Evolutionary conservation across 495 filamentous ascomycete genomes (phyloP).

Genomic region (Glonium stellatum): DNA sequence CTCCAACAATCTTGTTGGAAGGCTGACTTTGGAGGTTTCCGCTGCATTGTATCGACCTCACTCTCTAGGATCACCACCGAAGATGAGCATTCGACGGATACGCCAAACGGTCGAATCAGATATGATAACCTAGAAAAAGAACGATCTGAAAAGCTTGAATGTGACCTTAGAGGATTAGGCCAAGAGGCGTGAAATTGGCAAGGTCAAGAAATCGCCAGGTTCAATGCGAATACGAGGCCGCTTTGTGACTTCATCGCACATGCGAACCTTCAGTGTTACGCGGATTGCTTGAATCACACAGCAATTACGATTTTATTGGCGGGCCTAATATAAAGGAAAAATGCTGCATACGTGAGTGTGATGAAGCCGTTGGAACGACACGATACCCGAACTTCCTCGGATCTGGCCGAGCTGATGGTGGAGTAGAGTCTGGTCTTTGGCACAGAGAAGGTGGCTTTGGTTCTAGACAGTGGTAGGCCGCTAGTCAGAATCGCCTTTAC

Average conservation of each 20-base stretch:
- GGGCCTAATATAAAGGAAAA: background rate
- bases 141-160: no score
- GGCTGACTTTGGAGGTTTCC: no score
- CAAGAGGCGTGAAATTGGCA: no score
- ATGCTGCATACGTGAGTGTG: constrained; percentile 29
- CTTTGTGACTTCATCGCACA: constrained; percentile 11
- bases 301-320: background rate
- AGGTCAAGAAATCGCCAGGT: no score
- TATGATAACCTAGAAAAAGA: no score
- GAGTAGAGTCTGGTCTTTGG: background rate
- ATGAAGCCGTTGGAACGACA: constrained; percentile 32
- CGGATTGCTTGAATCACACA: background rate
- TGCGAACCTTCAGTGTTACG: background rate
- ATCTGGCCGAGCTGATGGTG: background rate
- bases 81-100: no score
- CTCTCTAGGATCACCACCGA: no score
- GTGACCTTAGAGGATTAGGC: no score
- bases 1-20: no score
- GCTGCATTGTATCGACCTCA: no score
- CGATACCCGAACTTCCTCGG: constrained; percentile 25
- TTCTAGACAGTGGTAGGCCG: background rate
- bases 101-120: no score
- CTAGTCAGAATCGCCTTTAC: background rate
- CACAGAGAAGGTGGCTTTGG: background rate
- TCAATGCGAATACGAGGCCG: background rate